These are phyloP conservation scores for Colletotrichum ledebouriae DNA, from an alignment of 2,329 filamentous ascomycete species.

Conservation along the genomic window DNA sequence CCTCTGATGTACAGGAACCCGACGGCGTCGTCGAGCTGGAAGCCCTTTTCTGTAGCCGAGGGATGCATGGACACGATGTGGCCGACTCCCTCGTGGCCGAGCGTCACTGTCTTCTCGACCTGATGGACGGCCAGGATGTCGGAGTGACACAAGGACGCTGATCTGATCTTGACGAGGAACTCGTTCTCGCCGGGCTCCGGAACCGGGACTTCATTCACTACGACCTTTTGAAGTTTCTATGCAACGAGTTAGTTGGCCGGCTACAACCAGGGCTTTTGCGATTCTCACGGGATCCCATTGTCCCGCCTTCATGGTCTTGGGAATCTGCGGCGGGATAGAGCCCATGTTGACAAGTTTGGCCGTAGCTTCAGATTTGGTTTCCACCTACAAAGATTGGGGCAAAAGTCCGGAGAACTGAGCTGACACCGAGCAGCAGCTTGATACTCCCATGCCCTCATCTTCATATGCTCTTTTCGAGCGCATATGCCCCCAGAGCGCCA, in stretches of 20 bases:
- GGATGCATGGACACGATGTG: conserved; percentile 55
- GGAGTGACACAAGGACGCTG: conserved; percentile 53
- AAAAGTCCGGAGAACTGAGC: no score
- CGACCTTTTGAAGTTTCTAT: conserved; percentile 46
- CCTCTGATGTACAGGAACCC: conserved; percentile 61
- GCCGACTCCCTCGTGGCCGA: conserved; percentile 63
- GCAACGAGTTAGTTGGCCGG: neutral
- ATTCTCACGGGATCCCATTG: conserved; percentile 44
- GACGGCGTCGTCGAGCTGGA: conserved; percentile 58
- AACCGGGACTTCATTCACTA: conserved; percentile 58
- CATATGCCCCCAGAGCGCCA: neutral
- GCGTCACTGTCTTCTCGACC: conserved; percentile 45
- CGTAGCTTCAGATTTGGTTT: no score
- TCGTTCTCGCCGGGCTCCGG: conserved; percentile 57
- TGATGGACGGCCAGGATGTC: conserved; percentile 48
- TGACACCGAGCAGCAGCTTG: no score
- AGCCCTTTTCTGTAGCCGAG: conserved; percentile 53
- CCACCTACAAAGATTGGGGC: no score
- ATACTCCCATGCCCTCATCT: no score
- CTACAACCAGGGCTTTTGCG: neutral
- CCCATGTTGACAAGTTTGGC: conserved; percentile 8
- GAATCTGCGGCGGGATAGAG: neutral
- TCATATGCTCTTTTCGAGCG: no score
- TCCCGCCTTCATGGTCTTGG: conserved; percentile 43
- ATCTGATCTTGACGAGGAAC: conserved; percentile 53